Evolutionary conservation across 306 rosid species (phyloP), one percentile per base, ranked within the genome.

Genomic region (Trichosanthes truncata): DNA sequence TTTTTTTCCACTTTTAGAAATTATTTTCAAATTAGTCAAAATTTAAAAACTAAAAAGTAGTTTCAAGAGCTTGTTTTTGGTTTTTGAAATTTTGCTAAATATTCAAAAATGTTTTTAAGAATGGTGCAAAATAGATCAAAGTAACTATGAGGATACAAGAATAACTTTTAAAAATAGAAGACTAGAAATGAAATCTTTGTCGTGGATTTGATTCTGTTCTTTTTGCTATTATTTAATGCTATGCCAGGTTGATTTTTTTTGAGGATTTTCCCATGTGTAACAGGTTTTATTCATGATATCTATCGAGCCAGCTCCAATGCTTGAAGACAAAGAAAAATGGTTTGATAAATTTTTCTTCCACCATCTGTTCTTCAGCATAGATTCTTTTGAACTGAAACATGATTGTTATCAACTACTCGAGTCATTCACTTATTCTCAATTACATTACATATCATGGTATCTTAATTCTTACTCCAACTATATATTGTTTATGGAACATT

Each of bases 251-350:
- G 60, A 55, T 83, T 72, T 78, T 77, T 81, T 72, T 63, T 74
- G 83, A 79, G 78, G 78, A 80, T 76, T 74, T 55, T 74, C 65
- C 38, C 72, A 62, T 72, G 55, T 51, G 60, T 82, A 59, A 79
- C 80, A 95, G 98, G 98, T 95, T 88, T 82, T 95, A 75, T 95
- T 95, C 91, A 95, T 95, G 98, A 95, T 95, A 87, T 92, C 97
- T 83, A 91, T 91, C 23, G 98, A 95, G 86, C 97, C 98, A 78
- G 97, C 98, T 78, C 98, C 98, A 12, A 95, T 95, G 98, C 98
- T 95, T 48, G 98, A 95, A 89, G 98, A 95, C 84, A 95, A 95
- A 89, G 98, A 95, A 86, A 92, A 92, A 87, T 95, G 98, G 98
- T 95, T 81, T n/a, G 90, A 82, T 89, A 77, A 82, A 38, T 31